Evolutionary conservation across 768 basidiomycete genomes (phyloP).

Genomic region (Hydnum rufescens): DNA sequence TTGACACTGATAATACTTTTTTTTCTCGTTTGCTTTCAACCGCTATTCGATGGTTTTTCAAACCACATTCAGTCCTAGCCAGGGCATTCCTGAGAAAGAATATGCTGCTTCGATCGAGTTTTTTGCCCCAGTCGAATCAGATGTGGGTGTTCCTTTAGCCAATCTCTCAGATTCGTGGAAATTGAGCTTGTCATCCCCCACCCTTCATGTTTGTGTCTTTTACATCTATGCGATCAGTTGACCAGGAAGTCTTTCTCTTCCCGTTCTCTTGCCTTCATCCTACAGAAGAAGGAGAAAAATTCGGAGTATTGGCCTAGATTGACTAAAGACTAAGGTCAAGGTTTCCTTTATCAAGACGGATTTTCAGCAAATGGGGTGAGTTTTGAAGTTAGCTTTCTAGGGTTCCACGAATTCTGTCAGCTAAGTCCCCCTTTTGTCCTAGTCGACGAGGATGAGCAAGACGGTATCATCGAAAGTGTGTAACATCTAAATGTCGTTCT

Average conservation of each 20-base stretch:
- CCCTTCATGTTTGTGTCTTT: conserved; percentile 6
- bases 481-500: background rate
- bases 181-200: conserved; percentile 5
- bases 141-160: conserved; percentile 27
- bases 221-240: conserved; percentile 22
- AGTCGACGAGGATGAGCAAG: conserved; percentile 96
- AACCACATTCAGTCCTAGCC: conserved; percentile 15
- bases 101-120: conserved; percentile 64
- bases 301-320: conserved; percentile 83
- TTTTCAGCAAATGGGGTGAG: conserved; percentile 38
- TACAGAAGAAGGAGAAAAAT: conserved; percentile 64
- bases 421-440: conserved; percentile 29
- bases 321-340: conserved; percentile 70
- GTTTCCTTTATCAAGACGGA: conserved; percentile 81
- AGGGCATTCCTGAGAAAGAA: conserved; percentile 31
- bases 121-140: conserved; percentile 52
- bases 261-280: conserved; percentile 42
- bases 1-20: background rate
- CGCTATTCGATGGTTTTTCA: conserved; percentile 8
- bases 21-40: background rate
- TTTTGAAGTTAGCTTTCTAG: conserved; percentile 10
- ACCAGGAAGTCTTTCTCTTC: conserved; percentile 40
- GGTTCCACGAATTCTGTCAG: background rate
- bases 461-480: conserved; percentile 22
- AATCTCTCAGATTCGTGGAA: conserved; percentile 1